Evolutionary conservation across 192 early-diverging fungal species (phyloP).

Genomic region (Backusella parvicylindrica): DNA sequence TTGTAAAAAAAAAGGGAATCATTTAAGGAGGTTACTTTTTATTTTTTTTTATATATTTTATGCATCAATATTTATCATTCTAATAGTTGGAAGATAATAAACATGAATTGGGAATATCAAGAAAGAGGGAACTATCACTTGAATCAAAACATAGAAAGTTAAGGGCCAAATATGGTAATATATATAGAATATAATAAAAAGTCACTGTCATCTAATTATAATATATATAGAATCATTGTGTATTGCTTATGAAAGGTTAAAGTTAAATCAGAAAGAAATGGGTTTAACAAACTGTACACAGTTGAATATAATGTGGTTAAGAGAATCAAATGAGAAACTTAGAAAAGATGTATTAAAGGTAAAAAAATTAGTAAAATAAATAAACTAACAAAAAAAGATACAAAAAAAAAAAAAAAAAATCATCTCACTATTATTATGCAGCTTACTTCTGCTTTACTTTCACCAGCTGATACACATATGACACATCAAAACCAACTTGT

Average conservation of each 20-base stretch:
- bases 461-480: slow-evolving; percentile 2
- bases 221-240: slow-evolving; percentile 24
- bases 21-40: neutral
- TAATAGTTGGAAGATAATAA: slow-evolving; percentile 37
- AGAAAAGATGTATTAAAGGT: slow-evolving; percentile 32
- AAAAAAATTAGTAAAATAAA: neutral
- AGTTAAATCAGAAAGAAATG: slow-evolving; percentile 30
- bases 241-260: slow-evolving; percentile 28
- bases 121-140: slow-evolving; percentile 30
- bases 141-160: slow-evolving; percentile 37
- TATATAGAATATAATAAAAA: neutral
- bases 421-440: neutral
- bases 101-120: slow-evolving; percentile 31
- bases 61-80: neutral
- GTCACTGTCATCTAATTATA: neutral
- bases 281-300: slow-evolving; percentile 1
- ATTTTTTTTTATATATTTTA: neutral
- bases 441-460: slow-evolving; percentile 7
- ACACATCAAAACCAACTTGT: slow-evolving; percentile 41
- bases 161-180: slow-evolving; percentile 32
- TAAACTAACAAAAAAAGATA: neutral
- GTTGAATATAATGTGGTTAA: slow-evolving; percentile 21
- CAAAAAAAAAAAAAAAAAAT: neutral
- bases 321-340: slow-evolving; percentile 28
- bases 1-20: neutral